A percentile compares a stretch with the other conserved stretches of the same genome.
Conservation (phyloP, 495 filamentous ascomycete genomes). For the Penicillium cosmopolitanum region DNA sequence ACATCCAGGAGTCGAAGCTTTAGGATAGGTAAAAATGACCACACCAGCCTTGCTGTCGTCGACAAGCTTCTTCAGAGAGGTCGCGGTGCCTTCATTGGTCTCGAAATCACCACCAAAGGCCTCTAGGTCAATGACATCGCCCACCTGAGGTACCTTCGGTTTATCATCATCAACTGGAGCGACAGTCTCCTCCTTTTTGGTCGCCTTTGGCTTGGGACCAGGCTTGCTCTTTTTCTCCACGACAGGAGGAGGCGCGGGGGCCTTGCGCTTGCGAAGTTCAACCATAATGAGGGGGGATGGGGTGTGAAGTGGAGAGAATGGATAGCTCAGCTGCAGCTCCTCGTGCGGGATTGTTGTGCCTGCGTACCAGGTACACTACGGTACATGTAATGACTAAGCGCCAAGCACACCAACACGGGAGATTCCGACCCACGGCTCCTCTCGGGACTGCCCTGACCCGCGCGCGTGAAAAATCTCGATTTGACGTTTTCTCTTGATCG, state of each 20-base stretch:
- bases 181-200: constrained; percentile 36
- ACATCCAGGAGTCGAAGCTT: constrained; percentile 95
- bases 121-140: constrained; percentile 64
- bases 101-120: constrained; percentile 82
- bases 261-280: constrained; percentile 79
- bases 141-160: constrained; percentile 42
- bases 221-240: constrained; percentile 58
- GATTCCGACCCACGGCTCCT: constrained; percentile 25
- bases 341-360: constrained; percentile 1
- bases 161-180: constrained; percentile 1
- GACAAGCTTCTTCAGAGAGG: constrained; percentile 75
- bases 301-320: background rate
- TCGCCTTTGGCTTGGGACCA: constrained; percentile 49
- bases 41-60: constrained; percentile 83
- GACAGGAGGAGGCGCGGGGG: constrained; percentile 56
- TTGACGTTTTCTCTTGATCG: constrained; percentile 27
- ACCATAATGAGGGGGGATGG: constrained; percentile 42
- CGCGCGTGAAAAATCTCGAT: constrained; percentile 23
- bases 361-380: background rate
- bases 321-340: constrained; percentile 4
- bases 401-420: constrained; percentile 21
- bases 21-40: constrained; percentile 93
- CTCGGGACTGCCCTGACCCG: constrained; percentile 30
- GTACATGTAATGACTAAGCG: background rate
- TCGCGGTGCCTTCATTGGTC: constrained; percentile 79